These are phyloP conservation scores for Mycosarcoma maydis DNA, from an alignment of 1,284 basidiomycete genomes.

Conservation along the genomic window DNA sequence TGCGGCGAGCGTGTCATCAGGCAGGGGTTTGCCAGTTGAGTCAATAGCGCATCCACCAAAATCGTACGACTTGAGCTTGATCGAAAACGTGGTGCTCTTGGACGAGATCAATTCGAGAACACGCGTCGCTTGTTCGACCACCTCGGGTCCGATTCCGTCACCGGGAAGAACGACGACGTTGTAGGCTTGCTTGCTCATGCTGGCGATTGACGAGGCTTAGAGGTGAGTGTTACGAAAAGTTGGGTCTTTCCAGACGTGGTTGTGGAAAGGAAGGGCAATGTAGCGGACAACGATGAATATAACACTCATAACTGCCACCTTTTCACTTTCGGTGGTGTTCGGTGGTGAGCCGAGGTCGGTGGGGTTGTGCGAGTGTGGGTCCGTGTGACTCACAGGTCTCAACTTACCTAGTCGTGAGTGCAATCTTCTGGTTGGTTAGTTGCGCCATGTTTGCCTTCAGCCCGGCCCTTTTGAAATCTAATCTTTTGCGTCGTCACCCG, in stretches of 20 bases:
- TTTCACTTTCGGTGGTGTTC: neutral
- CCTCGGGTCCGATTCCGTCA: conserved; percentile 97
- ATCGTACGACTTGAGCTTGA: conserved; percentile 76
- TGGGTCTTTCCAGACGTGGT: too few species aligned
- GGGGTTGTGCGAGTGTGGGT: too few species aligned
- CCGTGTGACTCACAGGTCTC: conserved; percentile 22
- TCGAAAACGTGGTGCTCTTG: conserved; percentile 73
- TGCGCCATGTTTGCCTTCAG: neutral
- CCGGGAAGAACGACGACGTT: conserved; percentile 78
- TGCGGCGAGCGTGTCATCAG: conserved; percentile 79
- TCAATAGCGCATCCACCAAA: conserved; percentile 97
- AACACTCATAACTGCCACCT: too few species aligned
- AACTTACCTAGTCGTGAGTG: too few species aligned
- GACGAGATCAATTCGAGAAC: conserved; percentile 81
- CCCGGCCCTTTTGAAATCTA: conserved; percentile 8
- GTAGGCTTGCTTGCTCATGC: conserved; percentile 38
- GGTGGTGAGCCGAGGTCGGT: neutral
- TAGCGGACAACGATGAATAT: too few species aligned
- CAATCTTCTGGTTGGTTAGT: conserved; percentile 27
- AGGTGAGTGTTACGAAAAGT: too few species aligned
- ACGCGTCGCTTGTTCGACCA: conserved; percentile 85
- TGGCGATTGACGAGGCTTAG: conserved; percentile 1
- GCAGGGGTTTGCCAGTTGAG: conserved; percentile 81
- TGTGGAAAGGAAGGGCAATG: too few species aligned
- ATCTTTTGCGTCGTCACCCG: conserved; percentile 12